Percentiles rank a stretch among this genome's conserved stretches.
phyloP scores from a whole-genome alignment of 2,329 filamentous ascomycete species.

The Colletotrichum sojae region DNA sequence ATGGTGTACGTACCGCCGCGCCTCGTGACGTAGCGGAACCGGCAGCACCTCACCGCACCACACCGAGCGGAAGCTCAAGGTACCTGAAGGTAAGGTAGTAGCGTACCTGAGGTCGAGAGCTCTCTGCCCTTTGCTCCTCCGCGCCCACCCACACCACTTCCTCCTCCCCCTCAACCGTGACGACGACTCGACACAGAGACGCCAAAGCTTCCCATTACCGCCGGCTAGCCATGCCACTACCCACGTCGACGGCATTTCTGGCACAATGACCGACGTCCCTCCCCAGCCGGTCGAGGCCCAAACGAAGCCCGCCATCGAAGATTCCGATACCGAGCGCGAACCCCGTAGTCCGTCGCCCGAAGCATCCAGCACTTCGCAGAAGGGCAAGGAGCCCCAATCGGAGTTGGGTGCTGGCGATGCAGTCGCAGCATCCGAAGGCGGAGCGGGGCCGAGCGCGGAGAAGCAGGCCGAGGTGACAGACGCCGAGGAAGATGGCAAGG shows the following conservation, averaged over 20 bases:
- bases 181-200: not conserved
- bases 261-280: constrained; percentile 60
- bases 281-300: constrained; percentile 50
- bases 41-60: constrained; percentile 9
- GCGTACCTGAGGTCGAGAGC: not conserved
- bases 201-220: constrained; percentile 1
- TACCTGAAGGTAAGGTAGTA: too few species aligned
- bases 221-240: constrained; percentile 29
- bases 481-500: constrained; percentile 41
- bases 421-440: constrained; percentile 1
- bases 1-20: constrained; percentile 28
- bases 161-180: not conserved
- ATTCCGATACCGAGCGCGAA: constrained; percentile 29
- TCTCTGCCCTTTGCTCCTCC: constrained; percentile 10
- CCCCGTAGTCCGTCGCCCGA: constrained; percentile 21
- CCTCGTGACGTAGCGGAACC: constrained; percentile 40
- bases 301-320: constrained; percentile 40
- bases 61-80: constrained; percentile 23
- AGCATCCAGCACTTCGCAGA: constrained; percentile 25
- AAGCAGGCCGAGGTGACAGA: constrained; percentile 42
- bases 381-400: constrained; percentile 35
- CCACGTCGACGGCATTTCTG: constrained; percentile 42
- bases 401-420: constrained; percentile 15
- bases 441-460: constrained; percentile 31
- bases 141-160: constrained; percentile 10